phyloP scores from a whole-genome alignment of 352 stramenopile species.

The Pythium sukuiense region DNA sequence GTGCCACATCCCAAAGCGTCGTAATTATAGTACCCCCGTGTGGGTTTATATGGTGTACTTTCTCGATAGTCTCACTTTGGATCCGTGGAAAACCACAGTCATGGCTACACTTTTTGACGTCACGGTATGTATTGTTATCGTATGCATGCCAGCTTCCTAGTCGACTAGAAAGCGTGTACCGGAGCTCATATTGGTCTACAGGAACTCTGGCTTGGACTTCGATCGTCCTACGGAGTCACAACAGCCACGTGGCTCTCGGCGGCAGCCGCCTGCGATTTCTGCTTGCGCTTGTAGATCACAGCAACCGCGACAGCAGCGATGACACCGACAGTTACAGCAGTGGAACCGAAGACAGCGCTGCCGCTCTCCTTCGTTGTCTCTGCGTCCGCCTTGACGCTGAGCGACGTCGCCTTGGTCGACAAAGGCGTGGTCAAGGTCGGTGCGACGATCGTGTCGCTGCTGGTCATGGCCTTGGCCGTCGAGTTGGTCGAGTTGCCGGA shows the following conservation, averaged over 20 bases:
- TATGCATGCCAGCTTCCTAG: too few relatives aligned
- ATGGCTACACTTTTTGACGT: too few relatives aligned
- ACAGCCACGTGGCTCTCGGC: neutral
- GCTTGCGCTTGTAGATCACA: neutral
- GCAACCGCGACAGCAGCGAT: neutral
- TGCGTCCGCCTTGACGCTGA: neutral
- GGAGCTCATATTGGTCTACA: too few relatives aligned
- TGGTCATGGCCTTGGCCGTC: neutral
- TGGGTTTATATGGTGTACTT: too few relatives aligned
- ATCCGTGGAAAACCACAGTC: too few relatives aligned
- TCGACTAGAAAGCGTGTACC: too few relatives aligned
- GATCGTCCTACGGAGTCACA: constrained; percentile 1
- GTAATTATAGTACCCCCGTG: too few relatives aligned
- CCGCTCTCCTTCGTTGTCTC: neutral
- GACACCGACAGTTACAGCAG: neutral
- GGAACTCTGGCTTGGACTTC: neutral
- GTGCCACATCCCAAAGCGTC: too few relatives aligned
- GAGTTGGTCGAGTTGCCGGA: neutral
- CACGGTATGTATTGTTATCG: too few relatives aligned
- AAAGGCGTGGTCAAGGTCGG: neutral
- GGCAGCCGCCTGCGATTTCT: neutral
- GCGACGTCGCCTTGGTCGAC: neutral
- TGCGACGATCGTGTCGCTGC: neutral
- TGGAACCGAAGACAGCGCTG: too few relatives aligned
- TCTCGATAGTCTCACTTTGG: too few relatives aligned